These are phyloP conservation scores for Neonothopanus nambi DNA, from an alignment of 1,284 basidiomycete species.

Conservation along the genomic window DNA sequence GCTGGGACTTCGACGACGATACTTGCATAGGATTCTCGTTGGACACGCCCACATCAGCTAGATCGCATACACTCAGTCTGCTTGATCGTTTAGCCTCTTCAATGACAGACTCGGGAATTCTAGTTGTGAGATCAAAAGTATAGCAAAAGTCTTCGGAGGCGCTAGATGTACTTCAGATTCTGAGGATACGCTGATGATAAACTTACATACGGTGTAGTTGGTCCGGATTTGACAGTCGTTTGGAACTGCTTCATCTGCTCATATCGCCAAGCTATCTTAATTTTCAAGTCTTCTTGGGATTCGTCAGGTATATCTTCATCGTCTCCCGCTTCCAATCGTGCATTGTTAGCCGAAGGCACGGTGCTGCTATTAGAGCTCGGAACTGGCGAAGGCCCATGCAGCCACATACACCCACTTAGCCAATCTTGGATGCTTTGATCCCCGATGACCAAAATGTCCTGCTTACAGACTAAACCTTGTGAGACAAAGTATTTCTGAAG, in stretches of 20 bases:
- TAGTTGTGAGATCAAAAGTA: constrained; percentile 71
- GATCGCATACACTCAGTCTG: constrained; percentile 38
- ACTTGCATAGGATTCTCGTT: too few species aligned
- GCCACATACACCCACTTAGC: constrained; percentile 81
- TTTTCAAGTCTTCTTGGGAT: constrained; percentile 38
- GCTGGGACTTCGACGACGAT: background rate
- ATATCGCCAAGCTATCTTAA: constrained; percentile 97
- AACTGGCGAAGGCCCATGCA: constrained; percentile 35
- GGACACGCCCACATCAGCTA: constrained; percentile 2
- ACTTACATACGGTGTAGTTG: constrained; percentile 47
- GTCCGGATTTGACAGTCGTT: constrained; percentile 65
- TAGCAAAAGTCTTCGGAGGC: constrained; percentile 63
- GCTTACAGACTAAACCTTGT: constrained; percentile 78
- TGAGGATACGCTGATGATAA: constrained; percentile 16
- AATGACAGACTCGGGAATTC: constrained; percentile 52
- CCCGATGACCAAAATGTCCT: constrained; percentile 71
- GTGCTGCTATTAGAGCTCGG: constrained; percentile 9
- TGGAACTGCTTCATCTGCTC: constrained; percentile 89
- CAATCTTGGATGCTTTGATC: constrained; percentile 51
- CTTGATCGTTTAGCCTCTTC: constrained; percentile 40
- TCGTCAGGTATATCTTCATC: constrained; percentile 38
- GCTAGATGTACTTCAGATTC: constrained; percentile 40
- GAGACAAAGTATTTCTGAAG: constrained; percentile 87
- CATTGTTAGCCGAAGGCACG: constrained; percentile 19
- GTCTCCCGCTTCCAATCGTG: constrained; percentile 41